A percentile compares a stretch with the other conserved stretches of the same genome.
phyloP scores from a whole-genome alignment of 2,329 filamentous ascomycete genomes.

The Myrmaecium sp. region DNA sequence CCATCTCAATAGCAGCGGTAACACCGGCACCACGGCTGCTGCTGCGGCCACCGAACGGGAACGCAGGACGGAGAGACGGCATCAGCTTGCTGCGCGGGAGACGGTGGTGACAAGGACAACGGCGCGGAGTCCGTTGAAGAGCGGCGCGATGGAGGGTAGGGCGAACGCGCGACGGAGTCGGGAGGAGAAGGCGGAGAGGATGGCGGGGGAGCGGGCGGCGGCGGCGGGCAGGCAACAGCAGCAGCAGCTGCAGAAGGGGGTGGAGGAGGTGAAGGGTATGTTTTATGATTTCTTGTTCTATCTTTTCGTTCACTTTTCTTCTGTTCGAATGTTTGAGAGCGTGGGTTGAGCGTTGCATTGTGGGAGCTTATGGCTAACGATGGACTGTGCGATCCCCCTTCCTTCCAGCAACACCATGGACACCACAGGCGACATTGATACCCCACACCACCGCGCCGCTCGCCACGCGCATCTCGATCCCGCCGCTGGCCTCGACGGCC shows the following conservation, averaged over 20 bases:
- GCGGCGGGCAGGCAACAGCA: too few relatives aligned
- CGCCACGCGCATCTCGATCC: conserved; percentile 47
- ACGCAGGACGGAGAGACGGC: conserved; percentile 19
- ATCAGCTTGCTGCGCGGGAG: conserved; percentile 19
- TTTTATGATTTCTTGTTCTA: conserved; percentile 4
- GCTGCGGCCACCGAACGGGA: conserved; percentile 14
- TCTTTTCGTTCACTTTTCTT: not conserved
- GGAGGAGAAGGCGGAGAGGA: too few relatives aligned
- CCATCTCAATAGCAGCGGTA: too few relatives aligned
- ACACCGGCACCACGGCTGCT: too few relatives aligned
- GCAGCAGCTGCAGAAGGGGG: too few relatives aligned
- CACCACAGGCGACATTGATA: conserved; percentile 60
- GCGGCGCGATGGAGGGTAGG: conserved; percentile 14
- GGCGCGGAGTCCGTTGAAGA: conserved; percentile 21
- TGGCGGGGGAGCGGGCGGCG: too few relatives aligned
- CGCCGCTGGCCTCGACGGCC: conserved; percentile 46
- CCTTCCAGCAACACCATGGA: conserved; percentile 40
- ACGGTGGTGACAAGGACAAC: conserved; percentile 17
- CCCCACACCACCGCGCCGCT: conserved; percentile 55
- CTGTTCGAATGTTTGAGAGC: conserved; percentile 1
- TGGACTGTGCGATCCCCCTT: too few relatives aligned
- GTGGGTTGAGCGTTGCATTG: too few relatives aligned
- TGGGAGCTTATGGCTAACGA: conserved; percentile 4
- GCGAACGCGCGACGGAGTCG: conserved; percentile 13
- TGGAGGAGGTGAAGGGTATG: too few relatives aligned